Evolutionary conservation across 306 rosid genomes (phyloP).

Genomic region (Geum urbanum): DNA sequence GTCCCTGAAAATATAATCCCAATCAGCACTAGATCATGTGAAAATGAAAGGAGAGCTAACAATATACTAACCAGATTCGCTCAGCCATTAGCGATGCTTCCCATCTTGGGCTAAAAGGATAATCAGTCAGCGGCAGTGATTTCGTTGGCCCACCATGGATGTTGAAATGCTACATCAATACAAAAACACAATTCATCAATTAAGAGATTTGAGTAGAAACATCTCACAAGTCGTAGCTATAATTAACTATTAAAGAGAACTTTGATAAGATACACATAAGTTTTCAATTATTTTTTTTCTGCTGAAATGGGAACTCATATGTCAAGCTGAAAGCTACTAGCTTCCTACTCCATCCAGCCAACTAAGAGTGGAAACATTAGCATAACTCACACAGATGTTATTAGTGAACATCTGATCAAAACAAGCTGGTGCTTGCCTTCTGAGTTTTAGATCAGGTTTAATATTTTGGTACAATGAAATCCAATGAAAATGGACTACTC

Average conservation of each 20-base stretch:
- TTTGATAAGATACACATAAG: neutral
- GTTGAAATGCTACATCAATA: conserved; percentile 60
- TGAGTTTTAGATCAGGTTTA: neutral
- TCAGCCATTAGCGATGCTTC: conserved; percentile 65
- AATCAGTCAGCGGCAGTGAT: conserved; percentile 50
- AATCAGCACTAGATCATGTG: conserved; percentile 1
- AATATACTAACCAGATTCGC: conserved; percentile 50
- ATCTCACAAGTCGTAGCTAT: neutral
- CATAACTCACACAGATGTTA: neutral
- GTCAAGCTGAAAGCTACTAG: neutral
- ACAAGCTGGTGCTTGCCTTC: neutral
- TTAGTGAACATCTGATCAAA: neutral
- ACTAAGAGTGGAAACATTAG: neutral
- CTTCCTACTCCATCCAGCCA: neutral
- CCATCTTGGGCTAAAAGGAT: conserved; percentile 97
- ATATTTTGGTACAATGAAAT: neutral
- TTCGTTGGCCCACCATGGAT: conserved; percentile 64
- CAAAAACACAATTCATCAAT: conserved; percentile 9
- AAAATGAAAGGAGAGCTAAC: neutral
- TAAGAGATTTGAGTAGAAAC: neutral
- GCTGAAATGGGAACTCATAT: neutral
- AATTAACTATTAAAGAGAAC: neutral
- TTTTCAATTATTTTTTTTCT: neutral
- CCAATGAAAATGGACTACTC: neutral
- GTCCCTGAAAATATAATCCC: conserved; percentile 44